A percentile compares a stretch with the other conserved stretches of the same genome.
Conservation (phyloP, 441 rosid species). For the Arabidopsis lyrata region DNA sequence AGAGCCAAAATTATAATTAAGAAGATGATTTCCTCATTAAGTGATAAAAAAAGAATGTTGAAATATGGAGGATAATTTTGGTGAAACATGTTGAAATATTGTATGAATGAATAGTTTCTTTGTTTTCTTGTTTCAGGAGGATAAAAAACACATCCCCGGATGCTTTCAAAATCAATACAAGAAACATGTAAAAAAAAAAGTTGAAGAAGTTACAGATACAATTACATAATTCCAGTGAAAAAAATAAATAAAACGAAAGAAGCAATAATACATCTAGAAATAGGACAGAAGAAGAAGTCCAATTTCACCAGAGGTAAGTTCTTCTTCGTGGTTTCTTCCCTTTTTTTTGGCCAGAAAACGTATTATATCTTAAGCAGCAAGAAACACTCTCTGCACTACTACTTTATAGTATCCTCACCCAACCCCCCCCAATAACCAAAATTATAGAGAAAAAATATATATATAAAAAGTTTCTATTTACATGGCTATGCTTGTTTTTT, state of each 20-base stretch:
- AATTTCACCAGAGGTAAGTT: conserved; percentile 45
- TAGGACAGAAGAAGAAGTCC: conserved; percentile 49
- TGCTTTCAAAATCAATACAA: conserved; percentile 45
- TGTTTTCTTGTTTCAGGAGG: conserved; percentile 41
- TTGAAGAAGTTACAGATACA: conserved; percentile 43
- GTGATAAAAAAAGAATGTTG: conserved; percentile 1
- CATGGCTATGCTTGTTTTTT: conserved; percentile 45
- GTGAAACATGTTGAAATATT: conserved; percentile 33
- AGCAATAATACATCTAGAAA: conserved; percentile 44
- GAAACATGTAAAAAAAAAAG: conserved; percentile 38
- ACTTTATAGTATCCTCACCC: conserved; percentile 20
- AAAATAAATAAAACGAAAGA: conserved; percentile 28
- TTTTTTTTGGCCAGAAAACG: conserved; percentile 29
- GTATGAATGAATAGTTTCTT: conserved; percentile 35
- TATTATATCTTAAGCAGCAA: conserved; percentile 43
- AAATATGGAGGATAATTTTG: not conserved
- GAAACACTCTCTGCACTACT: conserved; percentile 48
- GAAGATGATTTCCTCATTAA: not conserved
- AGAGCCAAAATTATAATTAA: not conserved
- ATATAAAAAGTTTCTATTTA: conserved; percentile 53
- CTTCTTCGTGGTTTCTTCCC: conserved; percentile 37
- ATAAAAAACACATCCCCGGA: conserved; percentile 43
- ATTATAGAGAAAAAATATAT: conserved; percentile 8
- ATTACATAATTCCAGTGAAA: conserved; percentile 40
- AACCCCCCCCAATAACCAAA: conserved; percentile 45